Conservation (phyloP, 2,329 filamentous ascomycete species). For the Tolypocladium tundrense region DNA sequence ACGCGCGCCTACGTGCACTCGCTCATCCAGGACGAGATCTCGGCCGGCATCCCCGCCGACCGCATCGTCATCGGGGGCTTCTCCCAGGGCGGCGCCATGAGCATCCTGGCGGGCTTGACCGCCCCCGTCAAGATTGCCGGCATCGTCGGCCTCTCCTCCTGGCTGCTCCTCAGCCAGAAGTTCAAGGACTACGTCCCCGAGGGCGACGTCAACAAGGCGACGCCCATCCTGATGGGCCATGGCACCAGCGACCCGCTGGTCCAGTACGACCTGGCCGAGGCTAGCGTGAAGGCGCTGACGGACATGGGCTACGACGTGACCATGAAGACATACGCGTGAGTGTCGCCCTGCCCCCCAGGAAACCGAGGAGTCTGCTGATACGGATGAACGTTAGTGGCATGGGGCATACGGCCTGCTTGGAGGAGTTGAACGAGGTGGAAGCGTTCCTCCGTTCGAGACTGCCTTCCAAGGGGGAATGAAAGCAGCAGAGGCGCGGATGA, state of each 20-base stretch:
- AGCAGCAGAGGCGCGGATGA: neutral
- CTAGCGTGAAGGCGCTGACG: constrained; percentile 57
- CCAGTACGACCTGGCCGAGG: constrained; percentile 54
- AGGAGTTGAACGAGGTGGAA: constrained; percentile 79
- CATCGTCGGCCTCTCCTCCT: constrained; percentile 74
- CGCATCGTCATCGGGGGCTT: constrained; percentile 79
- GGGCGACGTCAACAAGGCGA: constrained; percentile 47
- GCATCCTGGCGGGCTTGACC: constrained; percentile 68
- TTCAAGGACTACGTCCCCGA: constrained; percentile 28
- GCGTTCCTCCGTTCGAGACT: constrained; percentile 37
- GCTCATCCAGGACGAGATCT: constrained; percentile 70
- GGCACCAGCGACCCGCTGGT: constrained; percentile 72
- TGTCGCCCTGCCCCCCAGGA: neutral
- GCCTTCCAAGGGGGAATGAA: constrained; percentile 19
- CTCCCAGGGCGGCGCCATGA: constrained; percentile 77
- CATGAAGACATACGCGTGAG: constrained; percentile 66
- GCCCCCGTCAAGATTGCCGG: constrained; percentile 63
- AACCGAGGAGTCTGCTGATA: neutral
- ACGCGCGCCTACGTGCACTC: constrained; percentile 59
- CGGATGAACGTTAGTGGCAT: constrained; percentile 41
- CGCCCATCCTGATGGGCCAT: constrained; percentile 82
- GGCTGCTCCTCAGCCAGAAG: constrained; percentile 53
- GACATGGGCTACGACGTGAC: constrained; percentile 62
- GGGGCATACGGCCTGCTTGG: constrained; percentile 62
- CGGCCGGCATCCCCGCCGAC: constrained; percentile 65